Evolutionary conservation across 2,329 filamentous ascomycete species (phyloP), one percentile per base, ranked within the genome.

Genomic region (Parafenestella ontariensis): DNA sequence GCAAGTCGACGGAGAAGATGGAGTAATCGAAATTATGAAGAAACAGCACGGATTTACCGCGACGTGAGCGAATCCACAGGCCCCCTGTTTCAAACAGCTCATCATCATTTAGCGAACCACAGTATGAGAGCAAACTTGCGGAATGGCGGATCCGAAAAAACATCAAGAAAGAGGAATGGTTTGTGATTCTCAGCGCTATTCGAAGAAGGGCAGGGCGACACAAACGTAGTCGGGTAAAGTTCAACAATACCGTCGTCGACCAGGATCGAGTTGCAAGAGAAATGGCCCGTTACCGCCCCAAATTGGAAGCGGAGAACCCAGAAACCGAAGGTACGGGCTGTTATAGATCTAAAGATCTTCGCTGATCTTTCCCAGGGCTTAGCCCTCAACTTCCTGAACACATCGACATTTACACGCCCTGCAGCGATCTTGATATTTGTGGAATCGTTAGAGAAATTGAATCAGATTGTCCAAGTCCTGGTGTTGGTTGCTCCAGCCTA

Each of bases 81-180:
- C 5, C 31, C 20, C 17, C n/a, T n/a, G 11, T 20, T 9, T 5
- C n/a, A 4, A 34, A 2, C 34, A 18, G 18, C 7, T 18, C 9
- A 17, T 17, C 2, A 5, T 5, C n/a, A 2, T 4, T 7, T 10
- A 49, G 46, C 36, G 41, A 43, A 42, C 31, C 36, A 5, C 37
- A 49, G 34, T 49, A 49, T n/a, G 46, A 49, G 42, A 6, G 3
- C n/a, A 13, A 34, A 13, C 23, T 49, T n/a, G 34, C 13, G 26
- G 42, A 42, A 36, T 49, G 46, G 46, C 21, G 36, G 6, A 2
- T 49, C 3, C 46, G 46, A 21, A 49, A 49, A 17, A 20, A 49
- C 23, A 23, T 49, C 10, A 42, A 31, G 42, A 41, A 26, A 43
- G 28, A 24, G n/a, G 34, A 49, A 49, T 49, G 37, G 46, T 26